These are phyloP conservation scores for Catunica adiposa DNA, from an alignment of 2,329 filamentous ascomycete genomes.

Conservation along the genomic window DNA sequence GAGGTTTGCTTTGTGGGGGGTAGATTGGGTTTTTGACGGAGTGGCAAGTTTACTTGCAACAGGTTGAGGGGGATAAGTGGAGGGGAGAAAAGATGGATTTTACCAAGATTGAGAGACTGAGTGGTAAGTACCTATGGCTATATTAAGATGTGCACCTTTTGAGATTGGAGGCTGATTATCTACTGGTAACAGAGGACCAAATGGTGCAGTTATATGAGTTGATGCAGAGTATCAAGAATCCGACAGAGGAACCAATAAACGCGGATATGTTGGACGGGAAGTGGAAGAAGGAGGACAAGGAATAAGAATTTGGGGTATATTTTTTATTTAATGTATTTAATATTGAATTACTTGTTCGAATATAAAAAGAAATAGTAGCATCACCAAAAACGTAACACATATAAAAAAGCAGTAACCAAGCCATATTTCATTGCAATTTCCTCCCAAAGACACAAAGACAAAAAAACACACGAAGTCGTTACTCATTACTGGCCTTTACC, in stretches of 20 bases:
- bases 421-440: background rate
- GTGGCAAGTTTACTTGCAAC: conserved; percentile 91
- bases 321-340: too few species aligned
- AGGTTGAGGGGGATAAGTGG: conserved; percentile 78
- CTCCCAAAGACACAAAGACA: background rate
- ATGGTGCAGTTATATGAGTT: conserved; percentile 85
- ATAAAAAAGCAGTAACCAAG: background rate
- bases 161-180: too few species aligned
- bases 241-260: conserved; percentile 1
- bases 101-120: conserved; percentile 21
- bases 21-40: conserved; percentile 91
- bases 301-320: background rate
- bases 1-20: background rate
- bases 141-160: too few species aligned
- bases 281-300: conserved; percentile 2
- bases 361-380: background rate
- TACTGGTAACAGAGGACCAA: conserved; percentile 57
- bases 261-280: conserved; percentile 4
- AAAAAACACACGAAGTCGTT: background rate
- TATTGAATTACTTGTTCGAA: background rate
- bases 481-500: background rate
- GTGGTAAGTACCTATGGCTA: conserved; percentile 39
- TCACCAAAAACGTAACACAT: background rate
- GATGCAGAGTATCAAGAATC: conserved; percentile 59
- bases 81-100: conserved; percentile 32